These are phyloP conservation scores for Saccharata proteae DNA, from an alignment of 2,329 filamentous ascomycete species.

Conservation along the genomic window DNA sequence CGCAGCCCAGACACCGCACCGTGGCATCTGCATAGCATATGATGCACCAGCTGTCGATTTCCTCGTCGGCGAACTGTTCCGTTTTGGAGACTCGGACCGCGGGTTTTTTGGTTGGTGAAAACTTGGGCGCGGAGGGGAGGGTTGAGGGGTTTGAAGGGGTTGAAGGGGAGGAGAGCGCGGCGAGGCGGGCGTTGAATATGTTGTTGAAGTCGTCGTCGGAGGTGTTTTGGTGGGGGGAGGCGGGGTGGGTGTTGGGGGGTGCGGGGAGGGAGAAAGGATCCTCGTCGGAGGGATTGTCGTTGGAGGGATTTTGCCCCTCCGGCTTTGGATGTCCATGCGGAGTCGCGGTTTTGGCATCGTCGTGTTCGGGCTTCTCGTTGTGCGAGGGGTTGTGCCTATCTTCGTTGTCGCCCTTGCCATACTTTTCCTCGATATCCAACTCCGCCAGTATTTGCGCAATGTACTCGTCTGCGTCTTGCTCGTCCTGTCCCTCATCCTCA, in stretches of 20 bases:
- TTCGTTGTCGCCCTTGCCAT: constrained; percentile 14
- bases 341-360: constrained; percentile 5
- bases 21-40: constrained; percentile 73
- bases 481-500: constrained; percentile 12
- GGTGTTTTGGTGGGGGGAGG: constrained; percentile 15
- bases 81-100: constrained; percentile 12
- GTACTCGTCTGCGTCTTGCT: constrained; percentile 32
- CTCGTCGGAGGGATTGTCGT: constrained; percentile 1
- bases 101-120: constrained; percentile 26
- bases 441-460: constrained; percentile 35
- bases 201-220: constrained; percentile 15
- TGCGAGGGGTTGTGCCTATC: background rate
- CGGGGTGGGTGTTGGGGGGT: constrained; percentile 24
- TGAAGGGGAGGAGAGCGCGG: constrained; percentile 29
- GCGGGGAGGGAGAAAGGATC: constrained; percentile 27
- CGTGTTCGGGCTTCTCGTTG: constrained; percentile 1
- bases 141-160: constrained; percentile 14
- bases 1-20: constrained; percentile 61
- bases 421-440: constrained; percentile 31
- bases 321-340: no score
- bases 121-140: constrained; percentile 36
- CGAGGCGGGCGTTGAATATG: constrained; percentile 32
- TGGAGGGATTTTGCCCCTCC: constrained; percentile 1
- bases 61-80: constrained; percentile 47
- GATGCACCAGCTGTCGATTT: constrained; percentile 66